These are phyloP conservation scores for Yamadazyma spencermartinsiae DNA, from an alignment of 1,139 yeast species.

Conservation along the genomic window DNA sequence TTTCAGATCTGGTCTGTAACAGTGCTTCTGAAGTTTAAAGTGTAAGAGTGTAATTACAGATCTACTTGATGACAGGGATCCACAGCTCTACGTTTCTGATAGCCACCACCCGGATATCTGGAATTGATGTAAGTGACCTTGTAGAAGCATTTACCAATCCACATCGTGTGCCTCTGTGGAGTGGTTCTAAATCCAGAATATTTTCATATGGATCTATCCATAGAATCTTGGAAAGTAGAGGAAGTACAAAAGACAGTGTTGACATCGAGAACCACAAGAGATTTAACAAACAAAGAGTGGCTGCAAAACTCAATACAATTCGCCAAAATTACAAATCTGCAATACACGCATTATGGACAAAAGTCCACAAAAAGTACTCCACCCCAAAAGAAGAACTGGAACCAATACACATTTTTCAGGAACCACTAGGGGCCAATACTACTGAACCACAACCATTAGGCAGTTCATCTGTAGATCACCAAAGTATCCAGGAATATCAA, in stretches of 20 bases:
- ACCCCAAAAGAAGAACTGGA: background rate
- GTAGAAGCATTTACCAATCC: background rate
- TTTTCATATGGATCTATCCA: background rate
- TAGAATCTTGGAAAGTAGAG: background rate
- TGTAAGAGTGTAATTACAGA: no score
- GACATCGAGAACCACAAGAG: no score
- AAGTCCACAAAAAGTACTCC: no score
- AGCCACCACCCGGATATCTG: slow-evolving; percentile 1
- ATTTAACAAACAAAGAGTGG: background rate
- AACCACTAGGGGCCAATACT: no score
- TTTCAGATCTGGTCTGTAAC: no score
- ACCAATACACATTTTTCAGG: no score
- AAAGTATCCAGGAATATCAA: background rate
- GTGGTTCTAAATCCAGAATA: background rate
- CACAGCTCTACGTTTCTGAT: slow-evolving; percentile 7
- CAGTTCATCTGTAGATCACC: no score
- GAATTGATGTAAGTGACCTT: background rate
- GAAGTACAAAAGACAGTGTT: background rate
- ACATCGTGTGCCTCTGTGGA: background rate
- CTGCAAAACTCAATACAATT: slow-evolving; percentile 1
- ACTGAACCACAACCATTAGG: no score
- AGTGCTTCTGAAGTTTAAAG: no score
- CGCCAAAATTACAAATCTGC: slow-evolving; percentile 2
- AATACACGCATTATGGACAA: no score
- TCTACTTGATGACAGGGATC: background rate